Conservation (phyloP, 257 asterid genomes). For the Solanum arcanum region DNA sequence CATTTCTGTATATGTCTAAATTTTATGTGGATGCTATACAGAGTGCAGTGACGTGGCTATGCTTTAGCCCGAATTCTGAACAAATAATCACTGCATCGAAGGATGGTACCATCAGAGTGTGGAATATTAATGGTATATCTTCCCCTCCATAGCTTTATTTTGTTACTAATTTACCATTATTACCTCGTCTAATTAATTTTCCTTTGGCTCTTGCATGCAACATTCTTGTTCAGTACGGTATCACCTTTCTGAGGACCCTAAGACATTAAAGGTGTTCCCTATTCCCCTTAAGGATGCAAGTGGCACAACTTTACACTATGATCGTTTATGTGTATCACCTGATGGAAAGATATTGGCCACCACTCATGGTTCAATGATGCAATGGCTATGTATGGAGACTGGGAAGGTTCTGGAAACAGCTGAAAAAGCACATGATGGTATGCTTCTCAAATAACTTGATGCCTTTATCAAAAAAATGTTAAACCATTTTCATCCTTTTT, state of each 20-base stretch:
- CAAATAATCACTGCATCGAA: slow-evolving; percentile 87
- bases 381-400: slow-evolving; percentile 80
- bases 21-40: slow-evolving; percentile 20
- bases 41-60: slow-evolving; percentile 99
- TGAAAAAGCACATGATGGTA: slow-evolving; percentile 97
- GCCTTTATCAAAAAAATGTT: background rate
- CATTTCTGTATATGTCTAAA: background rate
- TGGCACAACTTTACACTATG: slow-evolving; percentile 72
- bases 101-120: slow-evolving; percentile 84
- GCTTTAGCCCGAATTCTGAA: slow-evolving; percentile 85
- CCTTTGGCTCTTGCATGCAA: background rate
- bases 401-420: slow-evolving; percentile 91
- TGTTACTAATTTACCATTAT: background rate
- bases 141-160: background rate
- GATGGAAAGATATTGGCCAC: slow-evolving; percentile 84
- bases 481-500: background rate
- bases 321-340: slow-evolving; percentile 77
- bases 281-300: slow-evolving; percentile 79
- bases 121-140: slow-evolving; percentile 84
- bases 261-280: slow-evolving; percentile 78
- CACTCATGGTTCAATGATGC: slow-evolving; percentile 81
- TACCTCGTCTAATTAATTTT: background rate
- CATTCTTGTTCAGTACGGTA: slow-evolving; percentile 57
- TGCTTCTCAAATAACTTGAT: slow-evolving; percentile 1
- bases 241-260: slow-evolving; percentile 92